Percentiles rank a stretch among this genome's conserved stretches.
These are phyloP conservation scores for Curvularia verruculosa DNA, from an alignment of 2,329 filamentous ascomycete species.

Conservation along the genomic window DNA sequence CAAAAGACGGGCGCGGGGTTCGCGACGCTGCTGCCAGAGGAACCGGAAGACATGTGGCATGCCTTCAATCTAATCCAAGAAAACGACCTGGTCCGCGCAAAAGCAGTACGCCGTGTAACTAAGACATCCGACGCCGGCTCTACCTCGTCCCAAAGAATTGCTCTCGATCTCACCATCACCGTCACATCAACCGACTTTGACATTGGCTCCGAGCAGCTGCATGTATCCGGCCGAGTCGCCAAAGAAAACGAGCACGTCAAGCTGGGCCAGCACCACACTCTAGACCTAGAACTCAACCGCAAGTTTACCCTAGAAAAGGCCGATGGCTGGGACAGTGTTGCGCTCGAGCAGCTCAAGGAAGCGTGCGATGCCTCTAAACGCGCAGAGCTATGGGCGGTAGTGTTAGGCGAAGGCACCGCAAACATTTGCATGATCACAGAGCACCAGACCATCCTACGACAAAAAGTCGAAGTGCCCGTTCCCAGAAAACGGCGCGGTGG, in stretches of 20 bases:
- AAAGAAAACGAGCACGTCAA: slow-evolving; percentile 72
- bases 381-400: slow-evolving; percentile 84
- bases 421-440: slow-evolving; percentile 85
- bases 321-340: slow-evolving; percentile 86
- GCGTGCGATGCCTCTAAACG: slow-evolving; percentile 78
- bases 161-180: slow-evolving; percentile 67
- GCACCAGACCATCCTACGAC: slow-evolving; percentile 76
- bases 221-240: slow-evolving; percentile 69
- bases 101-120: slow-evolving; percentile 70
- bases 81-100: slow-evolving; percentile 68
- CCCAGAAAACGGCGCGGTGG: slow-evolving; percentile 70
- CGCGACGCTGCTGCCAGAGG: slow-evolving; percentile 71
- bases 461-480: slow-evolving; percentile 69
- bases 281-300: slow-evolving; percentile 85
- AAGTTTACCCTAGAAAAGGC: slow-evolving; percentile 88
- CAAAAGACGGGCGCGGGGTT: slow-evolving; percentile 66
- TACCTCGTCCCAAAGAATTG: slow-evolving; percentile 67
- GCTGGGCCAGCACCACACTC: slow-evolving; percentile 70
- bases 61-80: slow-evolving; percentile 75
- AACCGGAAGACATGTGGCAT: slow-evolving; percentile 82
- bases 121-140: slow-evolving; percentile 66
- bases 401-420: slow-evolving; percentile 88
- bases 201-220: slow-evolving; percentile 69
- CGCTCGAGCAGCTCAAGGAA: slow-evolving; percentile 76
- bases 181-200: slow-evolving; percentile 74